Percentiles rank a stretch among this genome's conserved stretches.
Evolutionary conservation across 768 basidiomycete genomes (phyloP).

Genomic region (Candolleomyces aberdarensis): DNA sequence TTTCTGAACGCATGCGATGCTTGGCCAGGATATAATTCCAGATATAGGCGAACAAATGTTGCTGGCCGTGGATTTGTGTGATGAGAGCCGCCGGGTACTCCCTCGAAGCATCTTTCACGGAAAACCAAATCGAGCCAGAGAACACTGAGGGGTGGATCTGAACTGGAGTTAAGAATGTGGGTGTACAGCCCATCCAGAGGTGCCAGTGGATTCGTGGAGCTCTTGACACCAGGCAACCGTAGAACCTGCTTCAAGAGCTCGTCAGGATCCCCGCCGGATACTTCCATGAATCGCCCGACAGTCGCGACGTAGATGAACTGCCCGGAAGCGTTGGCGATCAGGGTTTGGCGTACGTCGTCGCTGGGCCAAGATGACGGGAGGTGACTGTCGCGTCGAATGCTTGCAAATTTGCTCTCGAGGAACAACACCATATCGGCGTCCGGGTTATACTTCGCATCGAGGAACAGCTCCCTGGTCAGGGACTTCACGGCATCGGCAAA

Average conservation of each 20-base stretch:
- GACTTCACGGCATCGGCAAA: not conserved
- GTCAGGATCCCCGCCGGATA: not conserved
- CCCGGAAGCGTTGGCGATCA: not conserved
- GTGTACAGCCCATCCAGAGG: not conserved
- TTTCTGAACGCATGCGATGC: not conserved
- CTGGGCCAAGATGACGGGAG: not conserved
- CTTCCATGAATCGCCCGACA: not conserved
- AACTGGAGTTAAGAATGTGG: not conserved
- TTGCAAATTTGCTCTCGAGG: not conserved
- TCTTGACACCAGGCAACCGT: not conserved
- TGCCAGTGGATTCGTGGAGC: not conserved
- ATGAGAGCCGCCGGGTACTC: too few species aligned
- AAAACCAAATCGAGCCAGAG: not conserved
- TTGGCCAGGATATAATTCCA: not conserved
- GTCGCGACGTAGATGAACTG: not conserved
- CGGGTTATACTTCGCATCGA: not conserved
- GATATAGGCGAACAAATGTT: not conserved
- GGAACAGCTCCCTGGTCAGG: not conserved
- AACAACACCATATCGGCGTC: not conserved
- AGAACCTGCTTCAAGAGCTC: not conserved
- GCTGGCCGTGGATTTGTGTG: not conserved
- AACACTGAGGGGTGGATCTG: not conserved
- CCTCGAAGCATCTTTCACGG: not conserved
- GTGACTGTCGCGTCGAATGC: not conserved
- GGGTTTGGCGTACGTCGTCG: not conserved